Evolutionary conservation across 805 yeast genomes (phyloP), one percentile per base, ranked within the genome.

Genomic region (Metschnikowia lunata): DNA sequence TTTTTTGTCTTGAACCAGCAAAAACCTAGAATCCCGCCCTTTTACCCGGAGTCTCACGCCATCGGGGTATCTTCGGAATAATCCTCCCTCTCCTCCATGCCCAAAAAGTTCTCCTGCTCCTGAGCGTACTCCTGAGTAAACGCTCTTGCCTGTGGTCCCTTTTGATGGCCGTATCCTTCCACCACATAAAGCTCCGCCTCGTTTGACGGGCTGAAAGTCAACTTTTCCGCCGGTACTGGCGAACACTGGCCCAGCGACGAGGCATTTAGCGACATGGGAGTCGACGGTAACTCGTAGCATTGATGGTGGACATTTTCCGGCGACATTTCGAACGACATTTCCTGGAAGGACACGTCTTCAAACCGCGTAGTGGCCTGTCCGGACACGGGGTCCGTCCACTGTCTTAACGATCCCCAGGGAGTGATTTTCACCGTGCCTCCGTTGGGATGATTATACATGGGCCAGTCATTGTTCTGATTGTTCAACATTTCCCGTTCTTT

Each of bases 361-460:
- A 79, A 72, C 34, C 69, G 66, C 40, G 78, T 70, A 28, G 73
- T 66, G 46, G 63, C 57, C 39, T 74, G 71, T 42, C 79, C 79
- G 37, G 69, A 69, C 29, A 65, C 67, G 30, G 60, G 54, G 41
- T 71, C 62, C 26, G 66, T 67, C 52, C 57, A 67, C 48, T 70
- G 74, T 49, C 84, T 63, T 34, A 79, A 63, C 39, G 79, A 76
- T n/a, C 85, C 85, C 65, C 81, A 72, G 23, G 85, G 84, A 1
- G 84, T 79, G 45, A 79, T 75, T 57, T 79, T 80, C 37, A 79
- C 75, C 28, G 67, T 68, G 0, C 85, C 85, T 8, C 85, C 85
- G 10, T 79, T 79, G 1, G 85, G 85, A 50, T 79, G 84, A 41
- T 69, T 69, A 51, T 75, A 79, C 45, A 72, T 66, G 11, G 85